Evolutionary conservation across 176 grass and related monocot species (phyloP).

Genomic region (Sorghum bicolor): Sorghum_bicolor_NCBIv3 NC_012871.2:1429501-1430000

Average conservation of each 20-base stretch:
- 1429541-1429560: background rate
- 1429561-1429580: background rate
- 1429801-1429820: background rate
- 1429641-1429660: slow-evolving; percentile 30
- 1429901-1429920: slow-evolving; percentile 79
- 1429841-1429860: background rate
- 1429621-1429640: background rate
- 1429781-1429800: background rate
- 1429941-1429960: slow-evolving; percentile 35
- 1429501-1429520: background rate
- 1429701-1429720: background rate
- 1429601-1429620: slow-evolving; percentile 5
- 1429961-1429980: slow-evolving; percentile 9
- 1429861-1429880: slow-evolving; percentile 69
- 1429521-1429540: background rate
- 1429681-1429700: background rate
- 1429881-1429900: slow-evolving; percentile 98
- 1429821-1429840: slow-evolving; percentile 1
- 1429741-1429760: background rate
- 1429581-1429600: slow-evolving; percentile 2
- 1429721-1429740: background rate
- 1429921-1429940: slow-evolving; percentile 69
- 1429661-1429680: background rate
- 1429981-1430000: slow-evolving; percentile 7
- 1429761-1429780: background rate